Evolutionary conservation across 1,284 basidiomycete species (phyloP).

Genomic region (Marasmius tenuissimus): DNA sequence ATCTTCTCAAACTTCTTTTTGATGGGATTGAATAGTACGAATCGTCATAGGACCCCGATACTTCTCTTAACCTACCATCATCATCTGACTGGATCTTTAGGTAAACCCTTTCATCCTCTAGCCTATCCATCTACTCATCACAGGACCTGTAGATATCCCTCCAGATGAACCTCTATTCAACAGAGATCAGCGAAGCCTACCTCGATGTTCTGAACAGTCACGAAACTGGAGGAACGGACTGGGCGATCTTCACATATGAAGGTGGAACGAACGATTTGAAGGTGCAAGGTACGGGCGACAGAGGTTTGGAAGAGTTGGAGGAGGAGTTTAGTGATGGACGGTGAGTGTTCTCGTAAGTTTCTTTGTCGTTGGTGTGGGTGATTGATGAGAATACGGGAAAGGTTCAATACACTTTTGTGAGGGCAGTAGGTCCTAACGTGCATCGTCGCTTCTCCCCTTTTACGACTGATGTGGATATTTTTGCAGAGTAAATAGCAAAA

Average conservation of each 20-base stretch:
- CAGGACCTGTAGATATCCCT: conserved; percentile 65
- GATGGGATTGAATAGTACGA: no score
- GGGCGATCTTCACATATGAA: conserved; percentile 87
- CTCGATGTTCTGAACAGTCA: conserved; percentile 67
- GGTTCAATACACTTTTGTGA: conserved; percentile 92
- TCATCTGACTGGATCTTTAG: no score
- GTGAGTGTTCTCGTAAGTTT: conserved; percentile 45
- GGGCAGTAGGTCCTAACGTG: conserved; percentile 88
- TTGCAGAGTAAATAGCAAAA: conserved; percentile 81
- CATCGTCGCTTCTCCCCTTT: not conserved
- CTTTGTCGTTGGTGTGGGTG: no score
- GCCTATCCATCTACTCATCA: not conserved
- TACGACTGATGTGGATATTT: conserved; percentile 8
- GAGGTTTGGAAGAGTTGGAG: conserved; percentile 87
- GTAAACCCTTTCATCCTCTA: no score
- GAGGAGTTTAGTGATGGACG: conserved; percentile 95
- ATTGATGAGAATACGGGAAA: conserved; percentile 34
- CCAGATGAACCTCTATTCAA: conserved; percentile 72
- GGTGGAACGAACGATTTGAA: conserved; percentile 88
- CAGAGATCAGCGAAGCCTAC: conserved; percentile 77
- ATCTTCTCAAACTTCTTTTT: no score
- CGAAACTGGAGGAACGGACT: conserved; percentile 70
- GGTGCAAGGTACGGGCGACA: conserved; percentile 82
- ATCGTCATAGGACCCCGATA: no score
- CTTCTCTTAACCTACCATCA: no score